Percentiles rank a stretch among this genome's conserved stretches.
Conservation (phyloP, 306 rosid genomes). For the Pachyrhizus erosus region DNA sequence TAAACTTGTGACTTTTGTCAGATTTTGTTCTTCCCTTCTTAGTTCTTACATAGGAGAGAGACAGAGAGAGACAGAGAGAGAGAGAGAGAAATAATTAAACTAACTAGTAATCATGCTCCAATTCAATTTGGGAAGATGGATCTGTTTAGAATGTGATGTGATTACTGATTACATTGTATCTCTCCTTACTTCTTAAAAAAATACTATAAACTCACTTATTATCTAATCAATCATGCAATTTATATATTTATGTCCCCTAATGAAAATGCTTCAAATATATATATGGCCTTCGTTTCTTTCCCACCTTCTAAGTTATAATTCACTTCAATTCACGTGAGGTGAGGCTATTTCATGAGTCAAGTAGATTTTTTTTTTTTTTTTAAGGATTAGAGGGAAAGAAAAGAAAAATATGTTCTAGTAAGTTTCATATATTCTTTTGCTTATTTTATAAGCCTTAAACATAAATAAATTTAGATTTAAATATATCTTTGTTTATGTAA, state of each 20-base stretch:
- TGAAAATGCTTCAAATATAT: neutral
- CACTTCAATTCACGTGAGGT: neutral
- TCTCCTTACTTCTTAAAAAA: neutral
- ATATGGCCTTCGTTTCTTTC: neutral
- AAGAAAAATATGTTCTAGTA: neutral
- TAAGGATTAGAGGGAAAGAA: neutral
- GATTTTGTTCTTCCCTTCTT: slow-evolving; percentile 14
- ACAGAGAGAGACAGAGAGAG: neutral
- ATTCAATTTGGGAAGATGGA: neutral
- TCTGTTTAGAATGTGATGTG: neutral
- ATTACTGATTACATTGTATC: neutral
- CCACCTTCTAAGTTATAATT: neutral
- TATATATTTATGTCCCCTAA: neutral
- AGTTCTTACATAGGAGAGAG: neutral
- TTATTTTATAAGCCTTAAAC: neutral
- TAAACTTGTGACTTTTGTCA: slow-evolving; percentile 34
- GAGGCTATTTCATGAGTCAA: neutral
- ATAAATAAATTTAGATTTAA: neutral
- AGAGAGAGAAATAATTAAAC: neutral
- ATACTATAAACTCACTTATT: neutral
- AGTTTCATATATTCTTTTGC: neutral
- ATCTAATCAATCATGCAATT: neutral
- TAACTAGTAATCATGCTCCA: neutral
- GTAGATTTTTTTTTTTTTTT: neutral
- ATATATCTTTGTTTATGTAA: too few species aligned